These are phyloP conservation scores for Ophiostoma pallidulum DNA, from an alignment of 2,329 filamentous ascomycete species.

Conservation along the genomic window DNA sequence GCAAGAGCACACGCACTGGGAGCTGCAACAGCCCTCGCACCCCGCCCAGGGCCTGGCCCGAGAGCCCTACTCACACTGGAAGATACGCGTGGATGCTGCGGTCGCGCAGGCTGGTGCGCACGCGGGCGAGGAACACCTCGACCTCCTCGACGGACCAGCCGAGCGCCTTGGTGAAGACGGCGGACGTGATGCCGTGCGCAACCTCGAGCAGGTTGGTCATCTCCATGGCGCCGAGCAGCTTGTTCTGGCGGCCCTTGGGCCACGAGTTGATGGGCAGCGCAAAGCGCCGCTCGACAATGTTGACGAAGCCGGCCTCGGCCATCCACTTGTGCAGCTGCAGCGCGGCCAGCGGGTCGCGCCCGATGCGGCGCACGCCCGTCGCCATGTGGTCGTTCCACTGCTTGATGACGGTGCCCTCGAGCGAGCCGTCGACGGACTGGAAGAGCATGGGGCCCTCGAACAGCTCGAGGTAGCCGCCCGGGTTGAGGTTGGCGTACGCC, in stretches of 20 bases:
- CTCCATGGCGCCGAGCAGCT: slow-evolving; percentile 27
- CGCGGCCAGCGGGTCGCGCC: slow-evolving; percentile 11
- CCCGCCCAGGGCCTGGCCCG: too few relatives aligned
- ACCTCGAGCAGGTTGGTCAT: slow-evolving; percentile 27
- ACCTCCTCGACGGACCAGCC: slow-evolving; percentile 25
- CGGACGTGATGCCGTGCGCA: slow-evolving; percentile 24
- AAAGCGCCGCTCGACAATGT: slow-evolving; percentile 23
- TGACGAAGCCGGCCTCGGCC: slow-evolving; percentile 24
- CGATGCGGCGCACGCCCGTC: slow-evolving; percentile 14
- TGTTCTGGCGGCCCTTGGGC: slow-evolving; percentile 27
- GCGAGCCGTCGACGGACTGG: slow-evolving; percentile 21
- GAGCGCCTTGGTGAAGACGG: slow-evolving; percentile 24
- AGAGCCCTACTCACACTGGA: slow-evolving; percentile 12
- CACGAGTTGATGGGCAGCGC: slow-evolving; percentile 28
- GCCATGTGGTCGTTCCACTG: slow-evolving; percentile 20
- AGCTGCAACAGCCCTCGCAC: too few relatives aligned
- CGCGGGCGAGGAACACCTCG: slow-evolving; percentile 24
- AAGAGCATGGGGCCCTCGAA: slow-evolving; percentile 21
- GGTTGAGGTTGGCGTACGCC: slow-evolving; percentile 32
- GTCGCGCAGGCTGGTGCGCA: slow-evolving; percentile 24
- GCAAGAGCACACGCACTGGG: too few relatives aligned
- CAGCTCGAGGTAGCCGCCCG: slow-evolving; percentile 33
- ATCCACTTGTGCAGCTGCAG: slow-evolving; percentile 14
- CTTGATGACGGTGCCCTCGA: slow-evolving; percentile 22
- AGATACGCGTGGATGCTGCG: slow-evolving; percentile 24